phyloP scores from a whole-genome alignment of 345 rosid species.

The Ceriops decandra region DNA sequence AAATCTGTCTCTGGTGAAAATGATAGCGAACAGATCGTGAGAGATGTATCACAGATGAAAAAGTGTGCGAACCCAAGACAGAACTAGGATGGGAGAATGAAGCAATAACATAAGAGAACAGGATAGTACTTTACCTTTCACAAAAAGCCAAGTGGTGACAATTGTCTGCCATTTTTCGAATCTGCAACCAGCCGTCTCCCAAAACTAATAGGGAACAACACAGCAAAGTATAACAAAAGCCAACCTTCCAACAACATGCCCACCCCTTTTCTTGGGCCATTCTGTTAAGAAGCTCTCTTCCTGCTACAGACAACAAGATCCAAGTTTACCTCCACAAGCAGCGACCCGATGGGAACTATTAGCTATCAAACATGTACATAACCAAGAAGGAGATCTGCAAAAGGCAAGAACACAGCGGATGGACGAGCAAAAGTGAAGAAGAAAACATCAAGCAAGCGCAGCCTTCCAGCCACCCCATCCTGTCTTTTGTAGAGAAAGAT shows the following conservation, averaged over 20 bases:
- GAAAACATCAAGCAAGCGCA: slow-evolving; percentile 17
- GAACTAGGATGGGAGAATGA: no score
- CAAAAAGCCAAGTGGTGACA: slow-evolving; percentile 28
- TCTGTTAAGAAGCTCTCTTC: slow-evolving; percentile 12
- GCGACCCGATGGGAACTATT: slow-evolving; percentile 36
- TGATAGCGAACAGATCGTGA: background rate
- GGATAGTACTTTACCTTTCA: slow-evolving; percentile 35
- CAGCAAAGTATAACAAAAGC: slow-evolving; percentile 17
- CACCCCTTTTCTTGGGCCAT: slow-evolving; percentile 1
- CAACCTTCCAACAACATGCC: slow-evolving; percentile 24
- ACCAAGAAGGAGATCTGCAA: slow-evolving; percentile 23
- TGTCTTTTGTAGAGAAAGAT: background rate
- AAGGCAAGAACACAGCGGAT: background rate
- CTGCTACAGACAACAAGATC: slow-evolving; percentile 38
- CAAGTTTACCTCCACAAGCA: slow-evolving; percentile 28
- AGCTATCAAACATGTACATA: slow-evolving; percentile 51
- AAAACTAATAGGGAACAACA: slow-evolving; percentile 23
- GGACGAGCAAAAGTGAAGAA: slow-evolving; percentile 8
- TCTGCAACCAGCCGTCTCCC: slow-evolving; percentile 39
- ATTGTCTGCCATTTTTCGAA: slow-evolving; percentile 26
- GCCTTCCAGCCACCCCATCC: slow-evolving; percentile 31
- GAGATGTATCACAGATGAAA: background rate
- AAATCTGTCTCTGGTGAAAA: no score
- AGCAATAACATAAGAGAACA: slow-evolving; percentile 12
- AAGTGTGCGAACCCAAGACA: background rate